phyloP scores from a whole-genome alignment of 768 basidiomycete genomes.

The Baorangia bicolor region DNA sequence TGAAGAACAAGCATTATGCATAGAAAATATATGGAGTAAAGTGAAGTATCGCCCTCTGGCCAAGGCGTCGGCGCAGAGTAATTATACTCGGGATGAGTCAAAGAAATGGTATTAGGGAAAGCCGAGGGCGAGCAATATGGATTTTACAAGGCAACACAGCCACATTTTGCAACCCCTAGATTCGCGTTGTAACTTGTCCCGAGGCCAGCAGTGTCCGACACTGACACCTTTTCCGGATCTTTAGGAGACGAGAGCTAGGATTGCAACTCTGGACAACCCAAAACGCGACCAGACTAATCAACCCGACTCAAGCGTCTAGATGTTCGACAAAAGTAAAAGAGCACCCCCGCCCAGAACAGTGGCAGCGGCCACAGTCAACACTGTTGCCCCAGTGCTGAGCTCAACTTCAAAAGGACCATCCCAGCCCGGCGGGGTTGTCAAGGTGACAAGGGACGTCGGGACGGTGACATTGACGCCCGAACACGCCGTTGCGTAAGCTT shows the following conservation, averaged over 20 bases:
- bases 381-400: slow-evolving; percentile 45
- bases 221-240: background rate
- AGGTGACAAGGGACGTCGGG: slow-evolving; percentile 36
- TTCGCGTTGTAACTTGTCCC: no score
- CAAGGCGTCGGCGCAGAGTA: background rate
- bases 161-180: slow-evolving; percentile 4
- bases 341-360: slow-evolving; percentile 48
- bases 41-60: background rate
- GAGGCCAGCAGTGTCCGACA: no score
- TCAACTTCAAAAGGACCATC: slow-evolving; percentile 54
- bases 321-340: slow-evolving; percentile 52
- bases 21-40: background rate
- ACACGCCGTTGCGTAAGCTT: slow-evolving; percentile 61
- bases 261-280: background rate
- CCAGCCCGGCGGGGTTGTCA: slow-evolving; percentile 53
- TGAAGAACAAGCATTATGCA: slow-evolving; percentile 15
- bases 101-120: no score
- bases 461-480: slow-evolving; percentile 38
- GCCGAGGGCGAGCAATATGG: background rate
- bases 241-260: background rate
- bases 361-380: slow-evolving; percentile 44
- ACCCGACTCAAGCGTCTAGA: slow-evolving; percentile 31
- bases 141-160: slow-evolving; percentile 12
- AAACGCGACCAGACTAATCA: background rate
- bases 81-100: background rate